phyloP scores from a whole-genome alignment of 2,329 filamentous ascomycete genomes.

The Aspergillus persii region DNA sequence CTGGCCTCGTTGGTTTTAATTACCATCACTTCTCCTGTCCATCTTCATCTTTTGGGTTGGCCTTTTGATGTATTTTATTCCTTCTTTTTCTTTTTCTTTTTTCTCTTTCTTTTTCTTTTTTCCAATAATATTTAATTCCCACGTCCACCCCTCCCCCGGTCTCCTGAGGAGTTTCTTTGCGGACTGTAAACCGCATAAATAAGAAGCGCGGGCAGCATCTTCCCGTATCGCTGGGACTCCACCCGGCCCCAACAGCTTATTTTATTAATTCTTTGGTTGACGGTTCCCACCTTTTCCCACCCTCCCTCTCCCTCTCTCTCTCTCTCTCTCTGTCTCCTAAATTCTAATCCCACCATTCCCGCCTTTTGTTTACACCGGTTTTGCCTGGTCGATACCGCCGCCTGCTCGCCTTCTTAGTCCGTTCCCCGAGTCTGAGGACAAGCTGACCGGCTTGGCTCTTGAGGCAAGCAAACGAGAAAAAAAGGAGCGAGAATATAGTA shows the following conservation, averaged over 20 bases:
- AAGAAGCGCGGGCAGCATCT: conserved; percentile 1
- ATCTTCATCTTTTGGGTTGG: not conserved
- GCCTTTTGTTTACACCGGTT: not conserved
- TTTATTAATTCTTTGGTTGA: conserved; percentile 7
- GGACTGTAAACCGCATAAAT: not conserved
- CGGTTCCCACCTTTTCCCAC: not conserved
- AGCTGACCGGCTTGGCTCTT: not conserved
- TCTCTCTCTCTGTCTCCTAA: not conserved
- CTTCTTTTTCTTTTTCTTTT: not conserved
- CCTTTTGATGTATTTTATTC: not conserved
- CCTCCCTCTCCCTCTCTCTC: too few species aligned
- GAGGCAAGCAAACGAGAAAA: not conserved
- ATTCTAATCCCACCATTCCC: not conserved
- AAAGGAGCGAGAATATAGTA: not conserved
- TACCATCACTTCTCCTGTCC: not conserved
- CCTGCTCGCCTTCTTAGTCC: not conserved
- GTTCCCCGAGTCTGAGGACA: not conserved
- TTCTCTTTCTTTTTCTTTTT: not conserved
- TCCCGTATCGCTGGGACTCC: conserved; percentile 6
- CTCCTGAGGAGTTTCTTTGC: not conserved
- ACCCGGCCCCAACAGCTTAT: conserved; percentile 8
- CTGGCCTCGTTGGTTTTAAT: not conserved
- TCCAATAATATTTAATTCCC: too few species aligned
- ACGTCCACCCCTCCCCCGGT: not conserved
- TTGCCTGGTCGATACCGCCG: not conserved